phyloP scores from a whole-genome alignment of 1,284 basidiomycete species.

The Leccinum variabile region DNA sequence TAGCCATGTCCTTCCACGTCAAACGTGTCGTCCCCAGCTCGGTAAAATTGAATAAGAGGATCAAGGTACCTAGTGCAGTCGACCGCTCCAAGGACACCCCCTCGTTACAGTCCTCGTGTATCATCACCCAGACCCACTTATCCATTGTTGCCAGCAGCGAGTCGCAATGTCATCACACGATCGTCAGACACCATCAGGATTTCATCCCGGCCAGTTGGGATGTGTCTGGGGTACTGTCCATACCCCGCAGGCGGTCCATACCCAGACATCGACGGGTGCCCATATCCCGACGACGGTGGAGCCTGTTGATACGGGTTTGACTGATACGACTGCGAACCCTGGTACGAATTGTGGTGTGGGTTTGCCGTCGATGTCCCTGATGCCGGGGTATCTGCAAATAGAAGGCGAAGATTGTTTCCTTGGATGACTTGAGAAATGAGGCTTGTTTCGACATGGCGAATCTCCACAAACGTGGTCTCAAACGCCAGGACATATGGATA shows the following conservation, averaged over 20 bases:
- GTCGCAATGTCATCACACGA: conserved; percentile 65
- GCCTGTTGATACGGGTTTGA: conserved; percentile 39
- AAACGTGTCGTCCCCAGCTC: conserved; percentile 13
- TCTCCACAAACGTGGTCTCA: conserved; percentile 95
- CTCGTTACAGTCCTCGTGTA: not conserved
- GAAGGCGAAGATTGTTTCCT: conserved; percentile 81
- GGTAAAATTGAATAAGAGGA: conserved; percentile 19
- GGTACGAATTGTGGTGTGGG: conserved; percentile 36
- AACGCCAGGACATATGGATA: conserved; percentile 98
- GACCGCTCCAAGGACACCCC: conserved; percentile 2
- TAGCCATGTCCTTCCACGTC: conserved; percentile 6
- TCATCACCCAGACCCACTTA: conserved; percentile 12
- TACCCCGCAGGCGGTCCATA: conserved; percentile 44
- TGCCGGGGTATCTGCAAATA: conserved; percentile 94
- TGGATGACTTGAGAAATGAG: conserved; percentile 94
- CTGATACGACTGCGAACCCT: conserved; percentile 34
- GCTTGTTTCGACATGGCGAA: conserved; percentile 94
- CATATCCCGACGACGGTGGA: conserved; percentile 27
- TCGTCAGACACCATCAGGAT: conserved; percentile 81
- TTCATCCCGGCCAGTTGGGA: conserved; percentile 66
- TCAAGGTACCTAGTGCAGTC: conserved; percentile 14
- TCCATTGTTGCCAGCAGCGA: conserved; percentile 20
- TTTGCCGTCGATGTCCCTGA: conserved; percentile 60
- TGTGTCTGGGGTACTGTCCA: conserved; percentile 40
- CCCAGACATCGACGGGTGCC: conserved; percentile 40